Evolutionary conservation across 495 filamentous ascomycete genomes (phyloP), one percentile per base, ranked within the genome.

Genomic region (Penicillium arizonense): DNA sequence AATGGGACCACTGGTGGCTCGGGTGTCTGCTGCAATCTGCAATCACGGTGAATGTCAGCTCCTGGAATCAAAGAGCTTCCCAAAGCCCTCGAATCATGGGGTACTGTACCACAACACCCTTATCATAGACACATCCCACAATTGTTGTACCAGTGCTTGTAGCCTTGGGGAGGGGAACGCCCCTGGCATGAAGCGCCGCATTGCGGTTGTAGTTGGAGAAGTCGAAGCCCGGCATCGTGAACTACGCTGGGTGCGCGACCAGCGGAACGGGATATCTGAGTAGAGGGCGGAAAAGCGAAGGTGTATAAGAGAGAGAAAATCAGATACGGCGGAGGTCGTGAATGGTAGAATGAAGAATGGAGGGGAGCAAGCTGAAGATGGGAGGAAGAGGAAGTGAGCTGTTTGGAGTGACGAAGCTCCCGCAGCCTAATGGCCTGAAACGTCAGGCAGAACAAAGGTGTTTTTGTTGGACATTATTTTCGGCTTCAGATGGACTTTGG

Each of bases 131-230:
- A 68, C 94, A 97, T 58, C 95, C 95, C 30, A 99, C 95, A 77
- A 99, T 99, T 58, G 95, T 99, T 35, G 95, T 99, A 79, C 95
- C 95, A 45, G 95, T 99, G 72, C 91, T 96, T 50, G 95, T 99
- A 47, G 95, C 95, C 79, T 96, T 96, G 52, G 95, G 95, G 48
- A 97, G 77, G 47, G 95, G 93, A 35, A 96, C 85, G 44, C 95
- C 95, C 74, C 84, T 85, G 64, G 91, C 89, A 70, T 97, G 93
- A 55, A 99, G 82, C 56, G 91, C 91, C 64, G 85, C 84, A 83
- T 99, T 99, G 77, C 95, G 90, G 79, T 96, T 92, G 83, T 96
- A 90, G 80, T 97, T 97, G 66, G 90, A 92, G 81, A 99, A 99
- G 77, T 97, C 94, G 82, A 99, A 97, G 80, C 95, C 95, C 56